Evolutionary conservation across 2,329 filamentous ascomycete genomes (phyloP).

Genomic region (Pezizomycotina sp.): DNA sequence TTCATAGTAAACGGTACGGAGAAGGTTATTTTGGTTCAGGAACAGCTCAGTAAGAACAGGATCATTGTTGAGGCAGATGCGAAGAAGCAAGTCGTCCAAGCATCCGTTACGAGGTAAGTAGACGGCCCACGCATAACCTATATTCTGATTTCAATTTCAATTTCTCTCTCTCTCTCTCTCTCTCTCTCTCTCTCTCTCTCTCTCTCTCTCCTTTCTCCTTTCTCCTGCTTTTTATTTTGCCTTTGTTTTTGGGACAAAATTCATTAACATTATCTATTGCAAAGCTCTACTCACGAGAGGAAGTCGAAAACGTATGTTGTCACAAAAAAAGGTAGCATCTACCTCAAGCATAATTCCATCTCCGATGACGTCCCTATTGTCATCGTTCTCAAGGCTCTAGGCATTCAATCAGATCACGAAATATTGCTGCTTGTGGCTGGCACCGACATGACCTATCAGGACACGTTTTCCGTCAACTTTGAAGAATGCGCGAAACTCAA

Average conservation of each 20-base stretch:
- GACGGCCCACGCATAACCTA: background rate
- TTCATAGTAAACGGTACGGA: slow-evolving; percentile 96
- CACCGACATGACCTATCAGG: slow-evolving; percentile 73
- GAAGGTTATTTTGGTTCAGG: slow-evolving; percentile 96
- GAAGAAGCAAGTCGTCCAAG: slow-evolving; percentile 85
- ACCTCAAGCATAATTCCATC: slow-evolving; percentile 80
- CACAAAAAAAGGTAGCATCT: slow-evolving; percentile 81
- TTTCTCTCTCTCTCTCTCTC: too few species aligned
- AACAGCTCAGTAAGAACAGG: slow-evolving; percentile 97
- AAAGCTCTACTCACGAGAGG: slow-evolving; percentile 84
- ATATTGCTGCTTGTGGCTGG: slow-evolving; percentile 84
- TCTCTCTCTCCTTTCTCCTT: too few species aligned
- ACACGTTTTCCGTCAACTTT: slow-evolving; percentile 89
- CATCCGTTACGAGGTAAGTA: slow-evolving; percentile 61
- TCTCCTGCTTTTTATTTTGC: too few species aligned
- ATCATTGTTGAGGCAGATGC: slow-evolving; percentile 88
- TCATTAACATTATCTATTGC: too few species aligned
- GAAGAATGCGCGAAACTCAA: slow-evolving; percentile 73
- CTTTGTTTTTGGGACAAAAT: too few species aligned
- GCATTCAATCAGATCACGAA: slow-evolving; percentile 84
- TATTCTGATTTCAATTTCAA: slow-evolving; percentile 16
- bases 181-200: too few species aligned
- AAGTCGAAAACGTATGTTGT: slow-evolving; percentile 97
- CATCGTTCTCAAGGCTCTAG: slow-evolving; percentile 81
- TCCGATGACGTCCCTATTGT: slow-evolving; percentile 90